These are phyloP conservation scores for Fusarium nodosum DNA, from an alignment of 2,329 filamentous ascomycete genomes.

Conservation along the genomic window DNA sequence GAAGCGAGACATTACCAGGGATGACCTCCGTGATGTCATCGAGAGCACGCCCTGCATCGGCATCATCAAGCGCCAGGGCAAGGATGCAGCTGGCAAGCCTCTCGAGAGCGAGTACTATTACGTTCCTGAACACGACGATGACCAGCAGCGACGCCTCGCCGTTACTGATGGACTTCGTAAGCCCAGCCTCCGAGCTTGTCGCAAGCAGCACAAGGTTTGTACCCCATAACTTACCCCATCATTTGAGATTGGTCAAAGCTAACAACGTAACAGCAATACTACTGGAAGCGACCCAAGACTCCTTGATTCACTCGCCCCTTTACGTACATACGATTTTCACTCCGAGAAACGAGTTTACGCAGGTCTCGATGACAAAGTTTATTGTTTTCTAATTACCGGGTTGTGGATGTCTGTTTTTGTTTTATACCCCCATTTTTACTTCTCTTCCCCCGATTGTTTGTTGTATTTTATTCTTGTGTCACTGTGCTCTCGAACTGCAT, in stretches of 20 bases:
- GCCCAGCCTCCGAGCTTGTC: slow-evolving; percentile 87
- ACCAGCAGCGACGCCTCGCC: slow-evolving; percentile 81
- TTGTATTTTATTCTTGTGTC: slow-evolving; percentile 16
- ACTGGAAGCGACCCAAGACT: slow-evolving; percentile 75
- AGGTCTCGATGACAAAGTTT: slow-evolving; percentile 20
- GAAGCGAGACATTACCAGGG: slow-evolving; percentile 70
- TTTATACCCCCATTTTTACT: slow-evolving; percentile 43
- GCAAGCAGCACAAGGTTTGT: slow-evolving; percentile 96
- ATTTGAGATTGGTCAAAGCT: neutral
- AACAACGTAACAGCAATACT: slow-evolving; percentile 70
- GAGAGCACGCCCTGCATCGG: slow-evolving; percentile 84
- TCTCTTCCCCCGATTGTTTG: slow-evolving; percentile 5
- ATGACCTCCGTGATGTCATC: slow-evolving; percentile 78
- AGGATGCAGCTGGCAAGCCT: slow-evolving; percentile 93
- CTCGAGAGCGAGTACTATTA: slow-evolving; percentile 99
- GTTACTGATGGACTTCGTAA: slow-evolving; percentile 90
- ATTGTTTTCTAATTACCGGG: slow-evolving; percentile 11
- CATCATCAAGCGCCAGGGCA: slow-evolving; percentile 89
- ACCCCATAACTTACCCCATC: neutral
- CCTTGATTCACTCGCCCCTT: slow-evolving; percentile 57
- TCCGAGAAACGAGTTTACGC: slow-evolving; percentile 22
- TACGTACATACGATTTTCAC: slow-evolving; percentile 32
- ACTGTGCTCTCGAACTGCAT: slow-evolving; percentile 44
- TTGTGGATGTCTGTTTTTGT: slow-evolving; percentile 42
- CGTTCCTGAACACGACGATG: slow-evolving; percentile 85